Evolutionary conservation across 345 rosid genomes (phyloP).

Genomic region (Hypericum androsaemum): DNA sequence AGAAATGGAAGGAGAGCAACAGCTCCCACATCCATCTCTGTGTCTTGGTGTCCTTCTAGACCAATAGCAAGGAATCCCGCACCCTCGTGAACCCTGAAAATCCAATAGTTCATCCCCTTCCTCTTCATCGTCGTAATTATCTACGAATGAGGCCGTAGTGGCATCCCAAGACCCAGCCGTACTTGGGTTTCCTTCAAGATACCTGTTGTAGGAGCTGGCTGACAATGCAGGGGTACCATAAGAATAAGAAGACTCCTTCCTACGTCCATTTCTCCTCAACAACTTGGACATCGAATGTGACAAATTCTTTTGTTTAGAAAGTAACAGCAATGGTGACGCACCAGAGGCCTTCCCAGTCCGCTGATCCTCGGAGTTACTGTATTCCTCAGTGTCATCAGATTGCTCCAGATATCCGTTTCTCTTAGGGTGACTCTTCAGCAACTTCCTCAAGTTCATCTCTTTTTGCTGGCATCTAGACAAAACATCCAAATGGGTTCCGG

Average conservation of each 20-base stretch:
- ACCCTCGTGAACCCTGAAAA: constrained; percentile 76
- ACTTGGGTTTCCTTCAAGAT: constrained; percentile 49
- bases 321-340: constrained; percentile 59
- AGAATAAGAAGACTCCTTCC: constrained; percentile 67
- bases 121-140: constrained; percentile 37
- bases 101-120: constrained; percentile 69
- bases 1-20: constrained; percentile 85
- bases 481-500: constrained; percentile 31
- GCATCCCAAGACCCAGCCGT: constrained; percentile 85
- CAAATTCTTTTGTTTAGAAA: constrained; percentile 55
- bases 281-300: constrained; percentile 48
- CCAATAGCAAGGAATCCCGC: constrained; percentile 97
- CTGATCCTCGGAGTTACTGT: constrained; percentile 46
- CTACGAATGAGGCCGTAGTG: constrained; percentile 70
- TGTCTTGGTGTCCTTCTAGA: constrained; percentile 67
- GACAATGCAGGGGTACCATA: constrained; percentile 88
- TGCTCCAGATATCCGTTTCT: constrained; percentile 41
- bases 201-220: constrained; percentile 62
- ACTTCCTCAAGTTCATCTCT: constrained; percentile 26
- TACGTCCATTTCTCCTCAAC: constrained; percentile 30
- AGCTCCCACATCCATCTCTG: constrained; percentile 59
- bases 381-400: constrained; percentile 67
- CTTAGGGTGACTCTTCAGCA: constrained; percentile 32
- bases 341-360: constrained; percentile 28
- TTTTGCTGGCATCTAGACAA: constrained; percentile 40